These are phyloP conservation scores for Apodospora peruviana DNA, from an alignment of 495 filamentous ascomycete species.

Conservation along the genomic window DNA sequence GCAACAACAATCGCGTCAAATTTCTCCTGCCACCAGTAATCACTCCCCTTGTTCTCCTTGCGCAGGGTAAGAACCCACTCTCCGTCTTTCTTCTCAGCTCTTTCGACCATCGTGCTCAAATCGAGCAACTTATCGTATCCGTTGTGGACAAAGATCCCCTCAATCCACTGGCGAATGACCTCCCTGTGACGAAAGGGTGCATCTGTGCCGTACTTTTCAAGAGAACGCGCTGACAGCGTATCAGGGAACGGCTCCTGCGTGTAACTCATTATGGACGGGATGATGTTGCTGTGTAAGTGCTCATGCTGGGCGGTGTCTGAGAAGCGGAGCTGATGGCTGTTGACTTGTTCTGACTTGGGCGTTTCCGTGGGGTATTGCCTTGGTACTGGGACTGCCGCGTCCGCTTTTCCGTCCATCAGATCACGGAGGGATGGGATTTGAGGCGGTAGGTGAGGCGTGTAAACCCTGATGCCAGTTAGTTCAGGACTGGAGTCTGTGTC, in stretches of 20 bases:
- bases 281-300: slow-evolving; percentile 41
- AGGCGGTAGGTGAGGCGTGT: slow-evolving; percentile 31
- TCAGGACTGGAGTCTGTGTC: not conserved
- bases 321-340: slow-evolving; percentile 42
- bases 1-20: slow-evolving; percentile 28
- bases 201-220: slow-evolving; percentile 26
- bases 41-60: slow-evolving; percentile 22
- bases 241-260: slow-evolving; percentile 33
- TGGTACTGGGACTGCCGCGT: slow-evolving; percentile 42
- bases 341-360: slow-evolving; percentile 29
- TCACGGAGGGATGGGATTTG: slow-evolving; percentile 36
- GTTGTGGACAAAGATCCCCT: slow-evolving; percentile 29
- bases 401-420: slow-evolving; percentile 43
- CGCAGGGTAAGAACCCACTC: slow-evolving; percentile 37
- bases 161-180: slow-evolving; percentile 33
- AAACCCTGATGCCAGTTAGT: too few relatives aligned
- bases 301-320: slow-evolving; percentile 44
- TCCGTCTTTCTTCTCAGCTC: slow-evolving; percentile 26
- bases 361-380: slow-evolving; percentile 38
- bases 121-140: slow-evolving; percentile 30
- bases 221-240: slow-evolving; percentile 21
- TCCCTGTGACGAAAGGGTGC: slow-evolving; percentile 35
- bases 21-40: slow-evolving; percentile 39
- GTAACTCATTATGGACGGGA: slow-evolving; percentile 33
- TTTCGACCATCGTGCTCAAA: slow-evolving; percentile 38